phyloP scores from a whole-genome alignment of 2,329 filamentous ascomycete genomes.

The Botrytis medusae region DNA sequence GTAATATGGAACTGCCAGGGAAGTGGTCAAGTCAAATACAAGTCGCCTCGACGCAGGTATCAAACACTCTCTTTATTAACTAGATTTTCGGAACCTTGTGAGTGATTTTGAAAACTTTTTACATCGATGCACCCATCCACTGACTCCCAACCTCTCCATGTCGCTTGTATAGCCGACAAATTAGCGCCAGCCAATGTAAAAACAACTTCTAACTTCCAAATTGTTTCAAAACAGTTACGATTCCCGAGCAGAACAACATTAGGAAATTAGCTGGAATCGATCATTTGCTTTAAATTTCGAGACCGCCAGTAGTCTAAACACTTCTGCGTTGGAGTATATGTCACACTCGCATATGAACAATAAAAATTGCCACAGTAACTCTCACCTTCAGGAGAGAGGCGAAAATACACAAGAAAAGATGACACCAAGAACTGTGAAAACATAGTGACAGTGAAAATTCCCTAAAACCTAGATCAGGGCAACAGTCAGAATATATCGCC shows the following conservation, averaged over 20 bases:
- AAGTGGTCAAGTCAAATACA: background rate
- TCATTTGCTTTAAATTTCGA: rapidly evolving
- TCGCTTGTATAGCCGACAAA: background rate
- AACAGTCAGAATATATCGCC: no score
- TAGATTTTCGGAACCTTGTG: rapidly evolving
- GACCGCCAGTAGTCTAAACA: background rate
- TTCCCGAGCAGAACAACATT: background rate
- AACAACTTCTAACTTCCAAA: background rate
- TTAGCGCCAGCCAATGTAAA: background rate
- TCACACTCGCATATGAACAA: rapidly evolving
- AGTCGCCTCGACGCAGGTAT: background rate
- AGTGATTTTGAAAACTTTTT: rapidly evolving
- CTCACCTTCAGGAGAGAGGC: background rate
- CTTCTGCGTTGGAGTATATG: background rate
- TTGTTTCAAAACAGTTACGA: background rate
- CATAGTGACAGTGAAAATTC: background rate
- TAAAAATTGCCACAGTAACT: rapidly evolving
- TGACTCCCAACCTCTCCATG: rapidly evolving
- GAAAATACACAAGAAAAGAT: background rate
- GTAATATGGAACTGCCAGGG: background rate
- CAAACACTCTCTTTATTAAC: background rate
- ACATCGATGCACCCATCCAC: background rate
- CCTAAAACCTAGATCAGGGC: no score
- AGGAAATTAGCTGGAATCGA: background rate
- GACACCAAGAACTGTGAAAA: background rate